A percentile compares a stretch with the other conserved stretches of the same genome.
Evolutionary conservation across 371 early-diverging fungal genomes (phyloP).

Genomic region (Choanephora cucurbitarum): DNA sequence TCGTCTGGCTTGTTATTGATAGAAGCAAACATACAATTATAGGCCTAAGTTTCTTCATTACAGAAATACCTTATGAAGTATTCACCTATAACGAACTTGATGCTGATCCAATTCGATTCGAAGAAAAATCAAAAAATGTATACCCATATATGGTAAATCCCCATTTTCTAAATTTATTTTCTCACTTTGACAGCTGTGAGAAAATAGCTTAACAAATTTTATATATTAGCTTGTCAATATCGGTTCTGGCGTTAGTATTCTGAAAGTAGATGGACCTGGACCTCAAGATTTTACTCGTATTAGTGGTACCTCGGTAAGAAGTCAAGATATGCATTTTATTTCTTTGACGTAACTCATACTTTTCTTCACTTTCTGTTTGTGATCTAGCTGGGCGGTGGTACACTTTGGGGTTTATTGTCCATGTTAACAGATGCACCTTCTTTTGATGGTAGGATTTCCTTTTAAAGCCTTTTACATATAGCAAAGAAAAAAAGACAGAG

Average conservation of each 20-base stretch:
- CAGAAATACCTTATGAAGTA: conserved; percentile 94
- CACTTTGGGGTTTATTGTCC: conserved; percentile 94
- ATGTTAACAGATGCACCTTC: conserved; percentile 80
- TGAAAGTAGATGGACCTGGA: conserved; percentile 77
- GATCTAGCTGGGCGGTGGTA: conserved; percentile 90
- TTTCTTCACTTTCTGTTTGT: no score
- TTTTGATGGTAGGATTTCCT: conserved; percentile 75
- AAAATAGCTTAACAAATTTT: background rate
- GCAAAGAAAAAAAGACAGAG: background rate
- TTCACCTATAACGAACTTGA: conserved; percentile 81
- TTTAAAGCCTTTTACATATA: background rate
- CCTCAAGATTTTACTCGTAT: conserved; percentile 81
- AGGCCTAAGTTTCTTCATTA: conserved; percentile 91
- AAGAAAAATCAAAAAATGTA: conserved; percentile 66
- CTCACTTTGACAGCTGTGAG: background rate
- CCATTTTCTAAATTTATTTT: no score
- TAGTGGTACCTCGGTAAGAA: conserved; percentile 86
- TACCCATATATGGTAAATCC: conserved; percentile 79
- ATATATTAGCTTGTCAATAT: conserved; percentile 79
- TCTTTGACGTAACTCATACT: background rate
- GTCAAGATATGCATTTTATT: background rate
- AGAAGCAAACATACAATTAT: background rate
- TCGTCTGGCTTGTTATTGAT: no score
- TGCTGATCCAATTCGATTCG: conserved; percentile 80
- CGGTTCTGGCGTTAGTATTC: conserved; percentile 88